These are phyloP conservation scores for Hebeloma cylindrosporum DNA, from an alignment of 768 basidiomycete genomes.

Conservation along the genomic window DNA sequence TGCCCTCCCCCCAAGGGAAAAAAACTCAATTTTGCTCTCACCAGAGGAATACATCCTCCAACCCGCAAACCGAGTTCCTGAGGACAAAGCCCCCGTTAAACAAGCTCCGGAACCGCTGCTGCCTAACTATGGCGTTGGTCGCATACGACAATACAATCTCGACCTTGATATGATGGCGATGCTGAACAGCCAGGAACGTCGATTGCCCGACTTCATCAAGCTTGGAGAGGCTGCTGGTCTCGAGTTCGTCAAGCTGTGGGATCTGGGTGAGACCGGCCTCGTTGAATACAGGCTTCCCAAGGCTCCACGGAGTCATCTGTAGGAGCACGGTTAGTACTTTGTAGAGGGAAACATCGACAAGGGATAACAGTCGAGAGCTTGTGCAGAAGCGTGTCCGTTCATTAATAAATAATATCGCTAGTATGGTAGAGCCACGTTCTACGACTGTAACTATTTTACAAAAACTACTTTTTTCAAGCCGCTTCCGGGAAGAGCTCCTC, in stretches of 20 bases:
- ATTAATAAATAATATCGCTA: slow-evolving; percentile 12
- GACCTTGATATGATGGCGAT: slow-evolving; percentile 45
- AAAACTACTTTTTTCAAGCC: slow-evolving; percentile 10
- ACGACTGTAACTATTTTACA: slow-evolving; percentile 4
- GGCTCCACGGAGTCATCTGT: too few relatives aligned
- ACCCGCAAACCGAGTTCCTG: slow-evolving; percentile 18
- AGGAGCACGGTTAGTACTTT: too few relatives aligned
- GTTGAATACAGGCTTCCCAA: slow-evolving; percentile 27
- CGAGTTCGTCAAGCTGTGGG: slow-evolving; percentile 39
- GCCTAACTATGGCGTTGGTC: slow-evolving; percentile 47
- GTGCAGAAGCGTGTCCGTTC: too few relatives aligned
- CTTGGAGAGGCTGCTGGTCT: slow-evolving; percentile 35
- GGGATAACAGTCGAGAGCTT: too few relatives aligned
- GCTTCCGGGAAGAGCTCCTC: slow-evolving; percentile 52
- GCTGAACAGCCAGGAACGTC: slow-evolving; percentile 45
- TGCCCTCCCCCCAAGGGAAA: too few relatives aligned
- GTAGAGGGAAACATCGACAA: too few relatives aligned
- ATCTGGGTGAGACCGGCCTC: slow-evolving; percentile 32
- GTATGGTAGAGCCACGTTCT: slow-evolving; percentile 1
- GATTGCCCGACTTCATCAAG: slow-evolving; percentile 37
- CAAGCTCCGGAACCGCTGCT: slow-evolving; percentile 45
- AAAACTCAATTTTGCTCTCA: too few relatives aligned
- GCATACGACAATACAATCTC: slow-evolving; percentile 39
- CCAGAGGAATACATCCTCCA: slow-evolving; percentile 39
- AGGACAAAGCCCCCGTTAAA: slow-evolving; percentile 12